Conservation (phyloP, 2,329 filamentous ascomycete genomes). For the Cladophialophora bantiana region DNA sequence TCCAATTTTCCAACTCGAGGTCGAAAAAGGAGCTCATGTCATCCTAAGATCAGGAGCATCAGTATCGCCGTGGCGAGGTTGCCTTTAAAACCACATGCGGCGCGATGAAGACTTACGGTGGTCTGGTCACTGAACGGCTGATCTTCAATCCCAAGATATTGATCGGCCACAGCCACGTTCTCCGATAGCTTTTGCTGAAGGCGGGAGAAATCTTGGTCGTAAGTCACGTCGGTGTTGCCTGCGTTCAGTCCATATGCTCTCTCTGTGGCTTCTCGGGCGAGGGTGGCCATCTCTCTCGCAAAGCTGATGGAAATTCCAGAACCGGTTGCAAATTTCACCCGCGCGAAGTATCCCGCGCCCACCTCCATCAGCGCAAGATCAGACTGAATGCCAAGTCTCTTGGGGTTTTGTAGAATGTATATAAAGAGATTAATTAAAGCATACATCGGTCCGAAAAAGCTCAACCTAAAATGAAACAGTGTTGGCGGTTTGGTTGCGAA, state of each 20-base stretch:
- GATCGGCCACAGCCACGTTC: background rate
- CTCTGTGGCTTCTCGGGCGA: constrained; percentile 1
- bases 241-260: background rate
- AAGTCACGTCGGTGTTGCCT: background rate
- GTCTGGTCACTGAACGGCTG: background rate
- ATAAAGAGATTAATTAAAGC: constrained; percentile 12
- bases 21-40: background rate
- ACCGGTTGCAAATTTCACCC: constrained; percentile 4
- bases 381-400: background rate
- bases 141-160: background rate
- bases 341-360: constrained; percentile 2
- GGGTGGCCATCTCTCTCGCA: background rate
- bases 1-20: constrained; percentile 3
- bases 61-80: background rate
- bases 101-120: background rate
- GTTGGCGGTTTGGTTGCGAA: no score
- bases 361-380: constrained; percentile 17
- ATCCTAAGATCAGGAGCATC: background rate
- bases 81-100: background rate
- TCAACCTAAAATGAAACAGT: background rate
- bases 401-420: constrained; percentile 9
- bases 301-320: background rate
- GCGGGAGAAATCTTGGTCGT: background rate
- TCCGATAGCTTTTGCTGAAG: background rate
- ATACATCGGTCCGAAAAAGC: constrained; percentile 6